Conservation (phyloP, 129 eudicot species). For the Saussurea involucrata region DNA sequence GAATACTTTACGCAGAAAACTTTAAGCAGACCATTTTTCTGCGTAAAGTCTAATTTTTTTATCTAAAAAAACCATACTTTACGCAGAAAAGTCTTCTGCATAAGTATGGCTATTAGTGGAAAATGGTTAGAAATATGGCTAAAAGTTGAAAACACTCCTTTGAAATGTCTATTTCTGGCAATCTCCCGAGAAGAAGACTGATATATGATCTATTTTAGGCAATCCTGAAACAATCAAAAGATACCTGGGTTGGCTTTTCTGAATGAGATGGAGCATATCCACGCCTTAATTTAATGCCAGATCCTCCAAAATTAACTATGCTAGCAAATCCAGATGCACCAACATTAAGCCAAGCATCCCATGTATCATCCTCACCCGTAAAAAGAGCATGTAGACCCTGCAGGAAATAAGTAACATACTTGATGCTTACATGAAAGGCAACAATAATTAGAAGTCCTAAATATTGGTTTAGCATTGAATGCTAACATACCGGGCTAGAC, state of each 20-base stretch:
- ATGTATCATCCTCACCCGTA: constrained; percentile 99
- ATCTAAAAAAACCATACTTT: too few species aligned
- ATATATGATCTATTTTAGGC: neutral
- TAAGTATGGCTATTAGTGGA: too few species aligned
- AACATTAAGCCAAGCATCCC: constrained; percentile 93
- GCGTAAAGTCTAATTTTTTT: too few species aligned
- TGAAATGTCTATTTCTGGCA: too few species aligned
- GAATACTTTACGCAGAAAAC: too few species aligned
- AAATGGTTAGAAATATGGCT: too few species aligned
- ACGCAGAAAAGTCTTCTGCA: too few species aligned
- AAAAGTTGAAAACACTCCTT: too few species aligned
- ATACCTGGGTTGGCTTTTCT: constrained; percentile 86
- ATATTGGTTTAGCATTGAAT: constrained; percentile 1
- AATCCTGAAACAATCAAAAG: neutral
- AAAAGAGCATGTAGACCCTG: constrained; percentile 98
- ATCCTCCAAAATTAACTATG: constrained; percentile 57
- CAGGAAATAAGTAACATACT: constrained; percentile 6
- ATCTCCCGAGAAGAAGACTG: too few species aligned
- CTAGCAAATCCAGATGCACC: constrained; percentile 73
- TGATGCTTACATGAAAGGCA: neutral
- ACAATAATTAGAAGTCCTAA: neutral
- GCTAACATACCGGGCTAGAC: constrained; percentile 70
- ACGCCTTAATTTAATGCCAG: constrained; percentile 74
- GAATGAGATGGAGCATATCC: constrained; percentile 93
- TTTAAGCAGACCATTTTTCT: too few species aligned